Evolutionary conservation across 1,139 yeast genomes (phyloP).

Genomic region (Magnusiomyces sp.): DNA sequence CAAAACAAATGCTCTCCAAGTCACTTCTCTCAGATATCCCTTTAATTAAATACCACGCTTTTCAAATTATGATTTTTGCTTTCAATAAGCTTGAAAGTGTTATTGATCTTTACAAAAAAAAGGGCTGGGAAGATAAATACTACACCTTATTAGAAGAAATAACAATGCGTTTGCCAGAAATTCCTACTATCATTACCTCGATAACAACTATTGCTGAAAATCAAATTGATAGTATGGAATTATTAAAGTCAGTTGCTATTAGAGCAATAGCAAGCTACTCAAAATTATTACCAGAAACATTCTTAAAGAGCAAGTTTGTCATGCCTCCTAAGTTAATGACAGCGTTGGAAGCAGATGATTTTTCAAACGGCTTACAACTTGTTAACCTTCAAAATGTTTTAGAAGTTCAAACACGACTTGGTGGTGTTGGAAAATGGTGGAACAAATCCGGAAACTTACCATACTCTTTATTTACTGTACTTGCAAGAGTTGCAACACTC

Average conservation of each 20-base stretch:
- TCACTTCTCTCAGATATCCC: slow-evolving; percentile 47
- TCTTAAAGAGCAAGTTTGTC: slow-evolving; percentile 15
- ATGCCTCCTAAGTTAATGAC: slow-evolving; percentile 19
- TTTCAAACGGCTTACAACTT: slow-evolving; percentile 23
- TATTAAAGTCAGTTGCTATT: slow-evolving; percentile 30
- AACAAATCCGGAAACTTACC: slow-evolving; percentile 35
- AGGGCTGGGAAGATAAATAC: slow-evolving; percentile 36
- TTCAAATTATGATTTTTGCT: slow-evolving; percentile 50
- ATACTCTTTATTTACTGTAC: slow-evolving; percentile 51
- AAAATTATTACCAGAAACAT: slow-evolving; percentile 20
- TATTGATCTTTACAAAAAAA: slow-evolving; percentile 32
- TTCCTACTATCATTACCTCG: slow-evolving; percentile 32
- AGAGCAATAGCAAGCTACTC: slow-evolving; percentile 20
- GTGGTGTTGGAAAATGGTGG: slow-evolving; percentile 54
- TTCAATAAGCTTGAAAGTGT: slow-evolving; percentile 45
- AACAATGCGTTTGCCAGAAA: slow-evolving; percentile 42
- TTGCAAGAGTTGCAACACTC: slow-evolving; percentile 43
- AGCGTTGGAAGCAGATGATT: slow-evolving; percentile 14
- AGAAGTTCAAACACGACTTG: slow-evolving; percentile 27
- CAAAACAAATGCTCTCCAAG: slow-evolving; percentile 48
- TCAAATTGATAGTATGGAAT: slow-evolving; percentile 26
- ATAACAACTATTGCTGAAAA: slow-evolving; percentile 31
- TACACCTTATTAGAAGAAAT: slow-evolving; percentile 34
- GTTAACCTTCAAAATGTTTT: slow-evolving; percentile 28
- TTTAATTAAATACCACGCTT: slow-evolving; percentile 56